Evolutionary conservation across 768 basidiomycete genomes (phyloP).

Genomic region (Chalciporus pseudorubinellus): DNA sequence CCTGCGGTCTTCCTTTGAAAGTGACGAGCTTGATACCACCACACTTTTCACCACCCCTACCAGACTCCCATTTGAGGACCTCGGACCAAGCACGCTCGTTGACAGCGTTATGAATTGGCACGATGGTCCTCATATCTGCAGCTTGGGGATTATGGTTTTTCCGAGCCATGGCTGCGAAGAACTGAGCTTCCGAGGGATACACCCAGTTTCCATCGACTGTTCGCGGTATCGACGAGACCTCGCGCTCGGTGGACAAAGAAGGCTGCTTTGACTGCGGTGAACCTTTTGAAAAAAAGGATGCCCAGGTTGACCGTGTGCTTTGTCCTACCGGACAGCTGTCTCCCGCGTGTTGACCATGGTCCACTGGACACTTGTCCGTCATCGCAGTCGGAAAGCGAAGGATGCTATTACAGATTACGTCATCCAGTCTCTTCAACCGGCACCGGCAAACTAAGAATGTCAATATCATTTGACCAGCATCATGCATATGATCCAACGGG

Average conservation of each 20-base stretch:
- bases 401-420: slow-evolving; percentile 10
- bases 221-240: slow-evolving; percentile 87
- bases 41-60: slow-evolving; percentile 78
- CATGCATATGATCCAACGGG: not conserved
- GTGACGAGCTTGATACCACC: slow-evolving; percentile 80
- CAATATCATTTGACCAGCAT: not conserved
- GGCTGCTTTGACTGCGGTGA: slow-evolving; percentile 9
- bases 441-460: not conserved
- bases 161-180: slow-evolving; percentile 94
- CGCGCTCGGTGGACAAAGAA: slow-evolving; percentile 67
- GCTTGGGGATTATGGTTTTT: slow-evolving; percentile 89
- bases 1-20: slow-evolving; percentile 86
- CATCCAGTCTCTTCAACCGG: slow-evolving; percentile 5
- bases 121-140: slow-evolving; percentile 91
- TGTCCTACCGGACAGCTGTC: slow-evolving; percentile 69
- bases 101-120: slow-evolving; percentile 98
- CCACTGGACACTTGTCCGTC: slow-evolving; percentile 48
- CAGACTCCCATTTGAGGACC: slow-evolving; percentile 78
- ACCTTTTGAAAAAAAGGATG: slow-evolving; percentile 25
- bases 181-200: slow-evolving; percentile 98
- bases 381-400: slow-evolving; percentile 8
- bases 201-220: slow-evolving; percentile 79
- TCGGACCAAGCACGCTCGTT: slow-evolving; percentile 92
- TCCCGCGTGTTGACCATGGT: slow-evolving; percentile 35
- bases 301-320: slow-evolving; percentile 45